phyloP scores from a whole-genome alignment of 345 rosid genomes.

The Lumnitzera racemosa region DNA sequence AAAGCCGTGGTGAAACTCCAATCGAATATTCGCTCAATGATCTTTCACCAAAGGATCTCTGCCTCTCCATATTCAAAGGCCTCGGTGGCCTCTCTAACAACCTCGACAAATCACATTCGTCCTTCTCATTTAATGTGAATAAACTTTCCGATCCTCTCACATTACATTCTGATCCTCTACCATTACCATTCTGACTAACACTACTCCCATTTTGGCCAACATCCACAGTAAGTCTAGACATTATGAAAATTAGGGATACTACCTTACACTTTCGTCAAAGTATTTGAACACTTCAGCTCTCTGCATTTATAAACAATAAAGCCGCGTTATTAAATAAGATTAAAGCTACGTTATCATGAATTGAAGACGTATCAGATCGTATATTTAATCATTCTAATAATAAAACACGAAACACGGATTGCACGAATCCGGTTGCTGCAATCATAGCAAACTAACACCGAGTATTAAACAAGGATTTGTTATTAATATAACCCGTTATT shows the following conservation, averaged over 20 bases:
- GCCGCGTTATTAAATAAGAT: background rate
- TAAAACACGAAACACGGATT: background rate
- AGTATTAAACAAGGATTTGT: too few species aligned
- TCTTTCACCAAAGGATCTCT: constrained; percentile 64
- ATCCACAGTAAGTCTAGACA: constrained; percentile 33
- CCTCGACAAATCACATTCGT: constrained; percentile 62
- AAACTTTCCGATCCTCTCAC: constrained; percentile 21
- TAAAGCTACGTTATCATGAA: too few species aligned
- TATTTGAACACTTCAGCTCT: background rate
- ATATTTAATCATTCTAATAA: background rate
- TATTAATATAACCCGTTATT: too few species aligned
- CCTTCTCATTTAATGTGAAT: constrained; percentile 24
- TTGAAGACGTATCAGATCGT: background rate
- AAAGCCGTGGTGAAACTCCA: constrained; percentile 38
- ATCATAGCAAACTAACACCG: background rate
- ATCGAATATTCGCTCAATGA: constrained; percentile 39
- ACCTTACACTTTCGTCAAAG: background rate
- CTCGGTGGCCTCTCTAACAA: constrained; percentile 54
- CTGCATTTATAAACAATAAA: background rate
- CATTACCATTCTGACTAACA: constrained; percentile 24
- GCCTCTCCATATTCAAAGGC: constrained; percentile 64
- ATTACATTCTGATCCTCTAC: constrained; percentile 20
- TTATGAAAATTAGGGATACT: constrained; percentile 4
- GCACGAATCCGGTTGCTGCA: too few species aligned
- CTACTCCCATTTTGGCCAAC: constrained; percentile 29